These are phyloP conservation scores for Podaxis sp. DNA, from an alignment of 768 basidiomycete species.

Conservation along the genomic window DNA sequence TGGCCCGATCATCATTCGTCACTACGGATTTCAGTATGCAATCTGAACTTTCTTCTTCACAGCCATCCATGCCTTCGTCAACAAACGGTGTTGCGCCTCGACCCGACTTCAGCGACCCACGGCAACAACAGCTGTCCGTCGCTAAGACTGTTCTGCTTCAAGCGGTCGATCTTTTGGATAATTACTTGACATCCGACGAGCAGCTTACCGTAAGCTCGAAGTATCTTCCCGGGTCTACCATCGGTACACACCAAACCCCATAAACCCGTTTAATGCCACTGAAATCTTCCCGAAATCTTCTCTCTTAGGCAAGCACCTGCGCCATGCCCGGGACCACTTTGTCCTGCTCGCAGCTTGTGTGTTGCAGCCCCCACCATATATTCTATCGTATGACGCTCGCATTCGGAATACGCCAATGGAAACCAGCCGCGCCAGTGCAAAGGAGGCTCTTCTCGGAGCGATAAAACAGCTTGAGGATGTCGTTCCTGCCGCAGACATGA, in stretches of 20 bases:
- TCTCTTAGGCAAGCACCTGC: slow-evolving; percentile 73
- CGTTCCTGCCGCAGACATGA: slow-evolving; percentile 47
- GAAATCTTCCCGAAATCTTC: slow-evolving; percentile 10
- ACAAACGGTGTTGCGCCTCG: slow-evolving; percentile 17
- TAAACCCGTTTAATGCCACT: neutral
- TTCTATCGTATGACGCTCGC: slow-evolving; percentile 76
- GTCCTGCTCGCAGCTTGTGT: slow-evolving; percentile 61
- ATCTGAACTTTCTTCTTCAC: slow-evolving; percentile 19
- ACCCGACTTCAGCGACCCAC: slow-evolving; percentile 25
- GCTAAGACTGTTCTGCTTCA: slow-evolving; percentile 69
- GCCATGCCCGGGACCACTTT: slow-evolving; percentile 86
- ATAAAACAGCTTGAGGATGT: slow-evolving; percentile 57
- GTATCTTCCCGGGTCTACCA: slow-evolving; percentile 84
- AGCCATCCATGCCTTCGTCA: slow-evolving; percentile 28
- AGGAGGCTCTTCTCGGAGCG: slow-evolving; percentile 51
- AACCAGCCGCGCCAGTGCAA: slow-evolving; percentile 58
- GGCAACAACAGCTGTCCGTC: slow-evolving; percentile 63
- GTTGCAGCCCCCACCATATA: slow-evolving; percentile 40
- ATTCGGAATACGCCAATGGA: slow-evolving; percentile 86
- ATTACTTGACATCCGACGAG: slow-evolving; percentile 62
- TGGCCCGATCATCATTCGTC: slow-evolving; percentile 24
- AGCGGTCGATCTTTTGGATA: slow-evolving; percentile 70
- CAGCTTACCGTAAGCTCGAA: slow-evolving; percentile 71
- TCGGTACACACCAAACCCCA: slow-evolving; percentile 47
- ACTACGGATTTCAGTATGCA: slow-evolving; percentile 22